Evolutionary conservation across 1,284 basidiomycete species (phyloP).

Genomic region (Cryptococcus wingfieldii): DNA sequence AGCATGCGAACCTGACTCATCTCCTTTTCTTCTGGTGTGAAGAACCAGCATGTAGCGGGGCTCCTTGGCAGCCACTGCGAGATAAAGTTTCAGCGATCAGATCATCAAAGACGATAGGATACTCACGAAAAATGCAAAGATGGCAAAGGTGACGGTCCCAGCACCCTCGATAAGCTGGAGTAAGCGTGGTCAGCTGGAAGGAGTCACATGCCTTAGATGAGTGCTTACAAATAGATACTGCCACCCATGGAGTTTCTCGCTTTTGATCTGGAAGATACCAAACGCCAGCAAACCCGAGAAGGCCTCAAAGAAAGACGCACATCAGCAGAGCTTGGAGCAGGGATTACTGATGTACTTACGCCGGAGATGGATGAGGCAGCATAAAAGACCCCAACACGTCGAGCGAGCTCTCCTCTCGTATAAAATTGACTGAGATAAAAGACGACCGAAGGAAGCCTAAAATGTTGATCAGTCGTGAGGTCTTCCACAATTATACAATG

Average conservation of each 20-base stretch:
- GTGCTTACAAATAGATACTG: conserved; percentile 52
- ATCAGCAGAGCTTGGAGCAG: background rate
- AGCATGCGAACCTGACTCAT: conserved; percentile 53
- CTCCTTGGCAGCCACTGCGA: conserved; percentile 52
- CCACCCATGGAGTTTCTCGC: conserved; percentile 52
- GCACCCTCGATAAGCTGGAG: conserved; percentile 50
- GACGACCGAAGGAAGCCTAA: conserved; percentile 18
- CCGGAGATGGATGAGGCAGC: conserved; percentile 53
- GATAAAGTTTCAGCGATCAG: background rate
- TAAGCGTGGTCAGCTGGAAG: background rate
- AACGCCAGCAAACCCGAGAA: conserved; percentile 51
- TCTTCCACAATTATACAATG: background rate
- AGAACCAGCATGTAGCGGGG: conserved; percentile 50
- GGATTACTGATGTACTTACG: background rate
- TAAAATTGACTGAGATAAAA: conserved; percentile 57
- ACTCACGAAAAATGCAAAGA: conserved; percentile 49
- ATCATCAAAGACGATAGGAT: background rate
- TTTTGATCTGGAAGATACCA: conserved; percentile 53
- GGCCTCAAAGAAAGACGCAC: background rate
- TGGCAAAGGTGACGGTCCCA: conserved; percentile 47
- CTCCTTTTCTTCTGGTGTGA: conserved; percentile 52
- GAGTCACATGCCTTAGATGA: background rate
- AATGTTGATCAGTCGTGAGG: background rate
- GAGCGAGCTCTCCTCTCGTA: conserved; percentile 54
- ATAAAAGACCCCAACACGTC: conserved; percentile 54